phyloP scores from a whole-genome alignment of 768 basidiomycete genomes.

The Coprinopsis strossmayeri region DNA sequence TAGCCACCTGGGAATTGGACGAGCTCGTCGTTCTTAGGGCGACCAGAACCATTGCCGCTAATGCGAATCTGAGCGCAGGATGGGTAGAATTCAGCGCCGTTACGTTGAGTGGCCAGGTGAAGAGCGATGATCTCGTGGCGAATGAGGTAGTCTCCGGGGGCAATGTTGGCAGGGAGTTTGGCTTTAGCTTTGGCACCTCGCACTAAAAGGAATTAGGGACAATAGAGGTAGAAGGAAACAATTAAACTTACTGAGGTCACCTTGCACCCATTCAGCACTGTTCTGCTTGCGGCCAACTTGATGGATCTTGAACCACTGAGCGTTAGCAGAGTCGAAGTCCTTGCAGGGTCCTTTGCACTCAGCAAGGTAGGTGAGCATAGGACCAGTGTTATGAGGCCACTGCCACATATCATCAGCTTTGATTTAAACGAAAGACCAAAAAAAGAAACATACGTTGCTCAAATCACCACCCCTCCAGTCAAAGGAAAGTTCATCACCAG shows the following conservation, averaged over 20 bases:
- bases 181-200: constrained; percentile 32
- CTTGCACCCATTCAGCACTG: constrained; percentile 43
- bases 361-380: constrained; percentile 71
- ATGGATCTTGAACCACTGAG: constrained; percentile 72
- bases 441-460: constrained; percentile 23
- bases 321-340: constrained; percentile 48
- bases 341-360: constrained; percentile 51
- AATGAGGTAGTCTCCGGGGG: constrained; percentile 66
- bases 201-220: constrained; percentile 18
- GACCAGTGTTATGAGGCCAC: constrained; percentile 56
- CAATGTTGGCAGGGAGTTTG: constrained; percentile 43
- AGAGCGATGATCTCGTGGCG: constrained; percentile 79
- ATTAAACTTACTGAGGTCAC: constrained; percentile 40
- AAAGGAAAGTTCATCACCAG: constrained; percentile 50
- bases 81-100: constrained; percentile 79
- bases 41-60: constrained; percentile 43
- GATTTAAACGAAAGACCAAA: constrained; percentile 5
- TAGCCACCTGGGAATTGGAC: constrained; percentile 70
- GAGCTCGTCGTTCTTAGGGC: constrained; percentile 36
- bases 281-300: constrained; percentile 38
- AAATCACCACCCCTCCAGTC: constrained; percentile 47
- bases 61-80: constrained; percentile 56
- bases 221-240: background rate
- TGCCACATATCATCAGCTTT: constrained; percentile 13
- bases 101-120: constrained; percentile 48